Evolutionary conservation across 352 stramenopile species (phyloP), one percentile per base, ranked within the genome.

Genomic region (Phytophthora tentaculata): DNA sequence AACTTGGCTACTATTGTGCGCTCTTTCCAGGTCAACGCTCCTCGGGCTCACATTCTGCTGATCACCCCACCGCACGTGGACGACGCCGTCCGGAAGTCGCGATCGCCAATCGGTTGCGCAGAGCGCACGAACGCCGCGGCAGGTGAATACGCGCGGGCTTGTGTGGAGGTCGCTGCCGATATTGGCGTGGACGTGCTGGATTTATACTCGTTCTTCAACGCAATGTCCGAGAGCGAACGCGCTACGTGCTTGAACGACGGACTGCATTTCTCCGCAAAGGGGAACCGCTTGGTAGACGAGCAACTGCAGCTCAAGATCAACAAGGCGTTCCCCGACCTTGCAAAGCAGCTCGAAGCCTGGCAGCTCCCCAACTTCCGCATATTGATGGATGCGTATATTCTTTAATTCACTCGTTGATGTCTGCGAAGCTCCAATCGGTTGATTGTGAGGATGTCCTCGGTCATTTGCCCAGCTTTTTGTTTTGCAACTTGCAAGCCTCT

Each of bases 21-120:
- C 20, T 22, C 50, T 28, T 63, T 77, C 49, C 50, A 61, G 32
- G 12, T 44, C 8, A 55, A 13, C 29, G 56, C 71, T 16, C 61
- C 79, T 4, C 41, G 69, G 8, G 77, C 73, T 22, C 45, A 77
- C 37, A 59, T 91, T 26, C 47, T 90, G 43, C 28, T 91, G 26
- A 83, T 91, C 57, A 89, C 83, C 19, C 81, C 83, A n/a, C 73
- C 79, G 4, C 64, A 81, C 17, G 73, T 91, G 13, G 76, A 88
- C 44, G 80, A 91, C 44, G 69, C 41, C 7, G 55, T 67, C 10
- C 77, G 74, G 0, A 59, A 58, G 13, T 58, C 56, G 4, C 39
- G 55, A 16, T 69, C 55, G 2, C 6, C 53, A 17, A 67, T 17
- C 13, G 66, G 61, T 1, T 24, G 35, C 10, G 47, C 82, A 17